Percentiles rank a stretch among this genome's conserved stretches.
phyloP scores from a whole-genome alignment of 2,329 filamentous ascomycete genomes.

The Pseudogymnoascus sp. region DNA sequence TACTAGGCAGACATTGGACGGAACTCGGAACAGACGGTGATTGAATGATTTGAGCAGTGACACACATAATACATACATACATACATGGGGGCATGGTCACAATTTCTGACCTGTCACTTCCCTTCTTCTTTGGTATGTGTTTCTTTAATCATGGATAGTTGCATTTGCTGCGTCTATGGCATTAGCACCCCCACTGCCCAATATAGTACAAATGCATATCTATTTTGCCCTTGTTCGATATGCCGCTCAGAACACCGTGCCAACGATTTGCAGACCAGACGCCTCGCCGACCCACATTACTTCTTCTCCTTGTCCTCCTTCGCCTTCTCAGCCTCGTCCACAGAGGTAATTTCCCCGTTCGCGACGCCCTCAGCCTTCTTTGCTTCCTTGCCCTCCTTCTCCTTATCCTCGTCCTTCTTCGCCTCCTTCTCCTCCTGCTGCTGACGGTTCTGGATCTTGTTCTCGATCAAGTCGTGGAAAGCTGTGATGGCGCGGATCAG shows the following conservation, averaged over 20 bases:
- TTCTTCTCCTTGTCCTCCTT: conserved; percentile 49
- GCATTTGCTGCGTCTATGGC: conserved; percentile 6
- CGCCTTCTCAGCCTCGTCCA: conserved; percentile 40
- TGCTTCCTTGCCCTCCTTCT: conserved; percentile 59
- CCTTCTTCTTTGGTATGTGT: neutral
- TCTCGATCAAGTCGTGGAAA: conserved; percentile 98
- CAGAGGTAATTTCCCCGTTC: conserved; percentile 41
- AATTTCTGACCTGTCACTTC: neutral
- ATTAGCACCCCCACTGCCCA: conserved; percentile 1
- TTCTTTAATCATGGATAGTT: conserved; percentile 6
- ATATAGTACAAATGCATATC: conserved; percentile 25
- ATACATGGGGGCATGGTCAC: neutral
- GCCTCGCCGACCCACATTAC: conserved; percentile 24
- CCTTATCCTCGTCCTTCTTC: conserved; percentile 55
- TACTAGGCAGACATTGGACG: neutral
- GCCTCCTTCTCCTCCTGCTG: conserved; percentile 91
- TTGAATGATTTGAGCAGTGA: neutral
- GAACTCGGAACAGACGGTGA: neutral
- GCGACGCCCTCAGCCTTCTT: conserved; percentile 47
- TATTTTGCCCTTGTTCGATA: conserved; percentile 17
- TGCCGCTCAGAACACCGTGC: conserved; percentile 20
- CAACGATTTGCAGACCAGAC: conserved; percentile 14
- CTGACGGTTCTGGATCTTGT: conserved; percentile 98
- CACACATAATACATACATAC: neutral
- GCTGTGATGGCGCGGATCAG: conserved; percentile 96